phyloP scores from a whole-genome alignment of 129 eudicot genomes.

The Ambrosia trifida region DNA sequence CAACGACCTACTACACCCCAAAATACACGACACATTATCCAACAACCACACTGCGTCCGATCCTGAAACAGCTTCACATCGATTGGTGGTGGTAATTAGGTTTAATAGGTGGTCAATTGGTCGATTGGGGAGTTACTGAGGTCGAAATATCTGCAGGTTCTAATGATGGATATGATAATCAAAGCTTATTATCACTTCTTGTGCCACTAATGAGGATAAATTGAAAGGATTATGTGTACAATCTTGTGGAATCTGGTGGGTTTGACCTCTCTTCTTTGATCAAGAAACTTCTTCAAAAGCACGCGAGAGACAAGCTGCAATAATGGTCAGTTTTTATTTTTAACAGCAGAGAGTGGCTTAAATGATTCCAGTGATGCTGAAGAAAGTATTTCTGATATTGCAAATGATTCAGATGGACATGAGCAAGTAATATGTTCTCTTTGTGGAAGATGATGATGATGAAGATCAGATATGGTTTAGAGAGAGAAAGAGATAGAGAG shows the following conservation, averaged over 20 bases:
- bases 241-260: slow-evolving; percentile 59
- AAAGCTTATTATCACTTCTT: slow-evolving; percentile 84
- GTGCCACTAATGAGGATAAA: slow-evolving; percentile 80
- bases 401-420: slow-evolving; percentile 41
- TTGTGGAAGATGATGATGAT: no score
- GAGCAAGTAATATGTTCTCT: slow-evolving; percentile 76
- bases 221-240: slow-evolving; percentile 47
- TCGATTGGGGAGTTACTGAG: no score
- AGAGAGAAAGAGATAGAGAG: no score
- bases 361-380: slow-evolving; percentile 46
- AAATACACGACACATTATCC: no score
- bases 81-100: no score
- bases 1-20: no score
- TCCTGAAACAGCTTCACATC: no score
- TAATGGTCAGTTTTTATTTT: slow-evolving; percentile 58
- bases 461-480: no score
- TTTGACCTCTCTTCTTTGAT: slow-evolving; percentile 64
- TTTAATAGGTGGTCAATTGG: no score
- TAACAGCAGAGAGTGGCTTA: slow-evolving; percentile 44
- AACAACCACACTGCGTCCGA: no score
- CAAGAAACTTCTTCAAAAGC: slow-evolving; percentile 68
- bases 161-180: slow-evolving; percentile 46
- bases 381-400: slow-evolving; percentile 45
- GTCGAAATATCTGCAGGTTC: slow-evolving; percentile 46
- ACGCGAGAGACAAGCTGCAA: slow-evolving; percentile 99